Conservation (phyloP, 2,329 filamentous ascomycete species). For the Epichloe brachyelytri region DNA sequence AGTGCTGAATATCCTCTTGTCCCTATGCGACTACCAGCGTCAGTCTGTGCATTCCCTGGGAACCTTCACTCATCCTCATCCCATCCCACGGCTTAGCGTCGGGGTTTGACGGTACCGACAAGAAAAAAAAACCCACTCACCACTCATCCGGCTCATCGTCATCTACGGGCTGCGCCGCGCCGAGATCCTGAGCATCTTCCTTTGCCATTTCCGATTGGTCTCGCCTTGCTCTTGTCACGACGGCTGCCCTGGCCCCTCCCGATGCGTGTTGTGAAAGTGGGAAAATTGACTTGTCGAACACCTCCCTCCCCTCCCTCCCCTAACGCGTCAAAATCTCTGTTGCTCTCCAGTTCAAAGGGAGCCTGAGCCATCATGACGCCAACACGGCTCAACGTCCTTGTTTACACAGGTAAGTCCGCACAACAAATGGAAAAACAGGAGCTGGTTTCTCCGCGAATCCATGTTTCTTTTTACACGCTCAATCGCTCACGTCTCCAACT, state of each 20-base stretch:
- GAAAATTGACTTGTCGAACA: background rate
- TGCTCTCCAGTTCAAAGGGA: too few relatives aligned
- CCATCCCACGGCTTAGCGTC: slow-evolving; percentile 12
- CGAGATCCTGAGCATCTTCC: slow-evolving; percentile 30
- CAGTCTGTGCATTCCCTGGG: background rate
- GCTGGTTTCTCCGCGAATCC: background rate
- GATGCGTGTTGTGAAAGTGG: background rate
- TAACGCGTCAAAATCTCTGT: too few relatives aligned
- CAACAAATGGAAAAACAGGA: background rate
- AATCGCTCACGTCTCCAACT: slow-evolving; percentile 7
- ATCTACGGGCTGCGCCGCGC: slow-evolving; percentile 23
- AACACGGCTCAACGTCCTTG: slow-evolving; percentile 75
- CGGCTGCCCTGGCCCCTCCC: background rate
- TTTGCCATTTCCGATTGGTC: slow-evolving; percentile 31
- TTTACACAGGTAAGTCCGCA: slow-evolving; percentile 64
- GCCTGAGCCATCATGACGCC: slow-evolving; percentile 38
- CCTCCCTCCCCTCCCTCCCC: too few relatives aligned
- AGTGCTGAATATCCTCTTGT: slow-evolving; percentile 94
- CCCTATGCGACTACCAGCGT: slow-evolving; percentile 43
- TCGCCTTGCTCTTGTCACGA: background rate
- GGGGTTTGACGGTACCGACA: slow-evolving; percentile 6
- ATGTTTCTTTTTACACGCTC: background rate
- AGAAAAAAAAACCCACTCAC: slow-evolving; percentile 35
- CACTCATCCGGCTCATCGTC: slow-evolving; percentile 89
- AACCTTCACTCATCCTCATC: too few relatives aligned